Conservation (phyloP, 73 alveolate genomes). For the Tetrahymena borealis region DNA sequence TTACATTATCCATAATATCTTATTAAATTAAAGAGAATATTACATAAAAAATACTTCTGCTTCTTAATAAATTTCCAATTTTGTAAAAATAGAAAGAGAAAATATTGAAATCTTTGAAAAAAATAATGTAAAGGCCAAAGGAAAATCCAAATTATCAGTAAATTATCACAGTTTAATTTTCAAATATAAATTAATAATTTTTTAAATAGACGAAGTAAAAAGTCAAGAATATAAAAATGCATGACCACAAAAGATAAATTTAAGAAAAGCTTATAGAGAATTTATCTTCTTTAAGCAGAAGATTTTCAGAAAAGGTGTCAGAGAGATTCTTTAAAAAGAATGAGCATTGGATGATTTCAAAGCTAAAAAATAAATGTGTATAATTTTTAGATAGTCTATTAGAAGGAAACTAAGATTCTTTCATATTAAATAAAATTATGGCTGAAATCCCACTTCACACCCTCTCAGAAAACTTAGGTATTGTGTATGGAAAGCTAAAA, state of each 20-base stretch:
- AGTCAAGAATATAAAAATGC: background rate
- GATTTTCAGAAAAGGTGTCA: background rate
- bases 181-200: background rate
- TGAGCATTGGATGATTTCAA: background rate
- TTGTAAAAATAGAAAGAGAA: background rate
- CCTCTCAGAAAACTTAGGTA: background rate
- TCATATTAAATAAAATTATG: background rate
- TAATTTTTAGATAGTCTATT: background rate
- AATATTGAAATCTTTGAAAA: background rate
- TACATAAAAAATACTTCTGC: too few species aligned
- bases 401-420: background rate
- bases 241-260: background rate
- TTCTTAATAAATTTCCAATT: too few species aligned
- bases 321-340: background rate
- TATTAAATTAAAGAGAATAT: too few species aligned
- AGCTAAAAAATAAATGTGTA: background rate
- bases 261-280: background rate
- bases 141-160: background rate
- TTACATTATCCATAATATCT: too few species aligned
- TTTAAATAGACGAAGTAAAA: background rate
- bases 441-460: background rate
- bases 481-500: background rate
- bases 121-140: background rate
- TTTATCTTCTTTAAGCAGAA: background rate
- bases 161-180: background rate